Conservation (phyloP, 306 rosid species). For the Begonia masoniana region DNA sequence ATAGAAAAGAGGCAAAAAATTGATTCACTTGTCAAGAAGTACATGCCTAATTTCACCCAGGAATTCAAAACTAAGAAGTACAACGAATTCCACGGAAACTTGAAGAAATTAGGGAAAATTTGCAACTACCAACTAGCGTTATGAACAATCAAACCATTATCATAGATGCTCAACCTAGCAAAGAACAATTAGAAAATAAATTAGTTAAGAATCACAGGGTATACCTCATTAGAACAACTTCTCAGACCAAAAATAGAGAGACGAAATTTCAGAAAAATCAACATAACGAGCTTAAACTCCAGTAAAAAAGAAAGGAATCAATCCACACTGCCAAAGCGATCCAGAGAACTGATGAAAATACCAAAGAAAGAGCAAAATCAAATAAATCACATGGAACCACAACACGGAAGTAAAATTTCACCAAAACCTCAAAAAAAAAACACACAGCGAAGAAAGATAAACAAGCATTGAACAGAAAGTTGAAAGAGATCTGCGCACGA, state of each 20-base stretch:
- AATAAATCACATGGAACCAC: neutral
- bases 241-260: neutral
- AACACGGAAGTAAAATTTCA: neutral
- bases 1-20: too few species aligned
- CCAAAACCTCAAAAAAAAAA: neutral
- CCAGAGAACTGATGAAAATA: neutral
- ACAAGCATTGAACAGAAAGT: neutral
- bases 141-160: too few species aligned
- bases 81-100: too few species aligned
- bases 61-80: too few species aligned
- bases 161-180: neutral
- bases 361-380: neutral
- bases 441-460: neutral
- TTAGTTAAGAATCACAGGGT: neutral
- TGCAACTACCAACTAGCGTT: too few species aligned
- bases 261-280: neutral
- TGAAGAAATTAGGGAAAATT: too few species aligned
- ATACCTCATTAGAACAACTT: neutral
- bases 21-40: too few species aligned
- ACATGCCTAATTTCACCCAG: too few species aligned
- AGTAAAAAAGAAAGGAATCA: neutral
- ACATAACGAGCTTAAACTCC: neutral
- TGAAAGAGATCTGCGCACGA: slow-evolving; percentile 20
- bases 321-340: neutral
- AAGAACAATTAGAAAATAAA: neutral